These are phyloP conservation scores for Closterium sp. DNA, from an alignment of 139 green algal genomes.

Conservation along the genomic window DNA sequence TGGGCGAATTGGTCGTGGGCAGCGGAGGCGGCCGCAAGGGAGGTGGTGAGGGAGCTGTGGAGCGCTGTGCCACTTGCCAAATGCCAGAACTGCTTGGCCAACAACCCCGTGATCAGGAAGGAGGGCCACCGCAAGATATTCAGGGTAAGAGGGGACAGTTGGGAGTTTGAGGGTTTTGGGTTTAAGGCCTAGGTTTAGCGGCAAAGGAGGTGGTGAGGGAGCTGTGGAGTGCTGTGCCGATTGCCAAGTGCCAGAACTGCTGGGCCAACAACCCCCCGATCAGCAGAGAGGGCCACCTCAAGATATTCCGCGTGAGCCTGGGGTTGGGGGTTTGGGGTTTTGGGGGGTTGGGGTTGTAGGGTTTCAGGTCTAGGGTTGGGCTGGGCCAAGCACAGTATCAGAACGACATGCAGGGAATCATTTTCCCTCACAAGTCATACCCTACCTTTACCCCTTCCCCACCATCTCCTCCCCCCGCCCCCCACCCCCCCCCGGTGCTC, in stretches of 20 bases:
- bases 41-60: constrained; percentile 72
- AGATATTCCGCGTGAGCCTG: constrained; percentile 66
- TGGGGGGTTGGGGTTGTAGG: too few relatives aligned
- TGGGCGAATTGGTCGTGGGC: constrained; percentile 35
- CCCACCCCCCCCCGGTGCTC: too few relatives aligned
- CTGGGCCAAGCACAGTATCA: too few relatives aligned
- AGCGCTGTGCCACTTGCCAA: constrained; percentile 57
- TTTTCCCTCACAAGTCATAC: constrained; percentile 33
- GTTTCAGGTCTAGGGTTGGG: too few relatives aligned
- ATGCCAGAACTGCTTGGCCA: constrained; percentile 81
- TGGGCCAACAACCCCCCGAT: constrained; percentile 60
- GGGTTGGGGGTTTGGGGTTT: too few relatives aligned
- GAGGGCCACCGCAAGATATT: constrained; percentile 72
- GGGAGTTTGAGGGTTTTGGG: too few relatives aligned
- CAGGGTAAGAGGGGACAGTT: constrained; percentile 18
- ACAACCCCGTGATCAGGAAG: constrained; percentile 60
- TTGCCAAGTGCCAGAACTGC: constrained; percentile 82
- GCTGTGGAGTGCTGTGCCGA: constrained; percentile 69
- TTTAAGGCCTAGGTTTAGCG: neutral
- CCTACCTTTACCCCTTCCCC: too few relatives aligned
- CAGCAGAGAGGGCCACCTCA: constrained; percentile 60
- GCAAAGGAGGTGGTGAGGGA: constrained; percentile 58
- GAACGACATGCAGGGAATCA: constrained; percentile 57
- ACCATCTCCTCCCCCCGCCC: too few relatives aligned
- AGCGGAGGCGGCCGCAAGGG: constrained; percentile 10